Conservation (phyloP, 2,329 filamentous ascomycete species). For the Apiospora arundinis region DNA sequence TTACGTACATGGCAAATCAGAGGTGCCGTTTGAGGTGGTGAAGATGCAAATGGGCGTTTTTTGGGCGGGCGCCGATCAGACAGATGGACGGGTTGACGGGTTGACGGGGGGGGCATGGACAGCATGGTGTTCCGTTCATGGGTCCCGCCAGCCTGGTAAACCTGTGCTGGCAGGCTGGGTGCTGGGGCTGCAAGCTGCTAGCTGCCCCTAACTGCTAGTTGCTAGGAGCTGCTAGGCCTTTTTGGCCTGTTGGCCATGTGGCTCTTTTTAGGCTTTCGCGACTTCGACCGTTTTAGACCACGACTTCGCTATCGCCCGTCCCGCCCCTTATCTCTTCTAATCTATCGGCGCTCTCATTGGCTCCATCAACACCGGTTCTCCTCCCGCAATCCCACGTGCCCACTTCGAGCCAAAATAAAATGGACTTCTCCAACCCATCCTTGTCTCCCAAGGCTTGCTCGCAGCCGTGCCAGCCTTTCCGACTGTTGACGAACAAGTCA, state of each 20-base stretch:
- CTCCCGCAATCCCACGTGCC: not conserved
- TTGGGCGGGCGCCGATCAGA: conserved; percentile 7
- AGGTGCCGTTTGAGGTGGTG: not conserved
- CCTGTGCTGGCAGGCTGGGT: not conserved
- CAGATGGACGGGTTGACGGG: not conserved
- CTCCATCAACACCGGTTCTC: not conserved
- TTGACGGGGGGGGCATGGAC: not conserved
- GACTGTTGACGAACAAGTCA: not conserved
- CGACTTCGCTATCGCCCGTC: not conserved
- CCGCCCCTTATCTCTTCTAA: not conserved
- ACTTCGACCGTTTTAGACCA: not conserved
- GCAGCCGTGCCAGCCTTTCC: conserved; percentile 4
- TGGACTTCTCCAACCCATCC: not conserved
- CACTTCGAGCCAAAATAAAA: not conserved
- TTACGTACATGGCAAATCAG: not conserved
- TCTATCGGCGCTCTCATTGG: not conserved
- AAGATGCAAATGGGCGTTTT: not conserved
- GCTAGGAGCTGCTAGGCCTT: too few species aligned
- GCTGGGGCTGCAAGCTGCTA: not conserved
- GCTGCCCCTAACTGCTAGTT: too few species aligned
- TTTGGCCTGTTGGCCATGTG: not conserved
- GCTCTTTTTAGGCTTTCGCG: not conserved
- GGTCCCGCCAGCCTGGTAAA: conserved; percentile 11
- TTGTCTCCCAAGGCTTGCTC: conserved; percentile 1
- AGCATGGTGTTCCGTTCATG: conserved; percentile 4